phyloP scores from a whole-genome alignment of 225 moss, liverwort and hornwort genomes.

The Anthoceros angustus region DNA sequence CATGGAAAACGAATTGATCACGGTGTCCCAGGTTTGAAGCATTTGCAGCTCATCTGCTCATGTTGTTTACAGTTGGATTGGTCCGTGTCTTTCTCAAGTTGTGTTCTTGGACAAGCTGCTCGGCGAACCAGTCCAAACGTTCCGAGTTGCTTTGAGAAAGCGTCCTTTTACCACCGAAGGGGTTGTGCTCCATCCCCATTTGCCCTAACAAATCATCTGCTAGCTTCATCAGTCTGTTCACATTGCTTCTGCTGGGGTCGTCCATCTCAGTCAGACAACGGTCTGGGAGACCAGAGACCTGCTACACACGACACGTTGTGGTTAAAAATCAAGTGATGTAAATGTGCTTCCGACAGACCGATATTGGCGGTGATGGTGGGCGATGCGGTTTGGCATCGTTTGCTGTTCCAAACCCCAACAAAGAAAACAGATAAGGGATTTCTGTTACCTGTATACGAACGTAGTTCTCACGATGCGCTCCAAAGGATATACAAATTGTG shows the following conservation, averaged over 20 bases:
- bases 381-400: neutral
- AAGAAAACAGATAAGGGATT: neutral
- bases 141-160: slow-evolving; percentile 42
- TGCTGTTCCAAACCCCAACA: neutral
- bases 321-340: neutral
- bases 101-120: slow-evolving; percentile 71
- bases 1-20: no score
- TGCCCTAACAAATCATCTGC: slow-evolving; percentile 51
- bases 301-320: neutral
- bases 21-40: no score
- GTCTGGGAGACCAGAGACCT: slow-evolving; percentile 70
- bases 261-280: slow-evolving; percentile 36
- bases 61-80: slow-evolving; percentile 34
- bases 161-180: slow-evolving; percentile 67
- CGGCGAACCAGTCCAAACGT: slow-evolving; percentile 88
- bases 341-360: no score
- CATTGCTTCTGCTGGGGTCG: slow-evolving; percentile 27
- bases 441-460: slow-evolving; percentile 64
- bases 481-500: slow-evolving; percentile 78
- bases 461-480: slow-evolving; percentile 57
- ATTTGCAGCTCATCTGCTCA: neutral
- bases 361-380: neutral
- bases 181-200: slow-evolving; percentile 79
- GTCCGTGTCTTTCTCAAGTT: slow-evolving; percentile 40
- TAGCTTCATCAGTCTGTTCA: slow-evolving; percentile 44